phyloP scores from a whole-genome alignment of 139 green algal genomes.

The Micromonas pusilla region DNA sequence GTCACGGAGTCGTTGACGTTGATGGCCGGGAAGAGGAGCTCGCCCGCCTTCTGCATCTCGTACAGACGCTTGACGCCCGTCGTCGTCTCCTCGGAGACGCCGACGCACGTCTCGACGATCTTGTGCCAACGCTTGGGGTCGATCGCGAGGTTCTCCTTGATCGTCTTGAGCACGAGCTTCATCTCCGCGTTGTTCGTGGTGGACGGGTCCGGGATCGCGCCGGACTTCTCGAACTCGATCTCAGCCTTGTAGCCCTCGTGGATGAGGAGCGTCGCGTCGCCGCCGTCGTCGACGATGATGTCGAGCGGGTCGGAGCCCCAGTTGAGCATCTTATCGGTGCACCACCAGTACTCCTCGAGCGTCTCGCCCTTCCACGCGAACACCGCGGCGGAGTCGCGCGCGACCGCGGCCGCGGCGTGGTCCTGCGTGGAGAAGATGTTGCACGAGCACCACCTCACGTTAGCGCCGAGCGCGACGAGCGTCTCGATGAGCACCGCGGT shows the following conservation, averaged over 20 bases:
- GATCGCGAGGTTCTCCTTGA: constrained; percentile 70
- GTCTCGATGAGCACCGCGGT: constrained; percentile 99
- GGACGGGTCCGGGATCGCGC: constrained; percentile 81
- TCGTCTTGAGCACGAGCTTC: constrained; percentile 93
- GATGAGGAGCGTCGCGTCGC: constrained; percentile 97
- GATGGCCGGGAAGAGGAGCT: constrained; percentile 98
- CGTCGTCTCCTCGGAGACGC: constrained; percentile 98
- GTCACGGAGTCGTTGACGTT: constrained; percentile 99
- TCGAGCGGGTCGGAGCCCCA: constrained; percentile 80
- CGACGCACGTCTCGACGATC: constrained; percentile 74
- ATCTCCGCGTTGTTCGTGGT: constrained; percentile 97
- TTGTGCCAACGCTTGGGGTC: constrained; percentile 61
- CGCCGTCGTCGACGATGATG: constrained; percentile 97
- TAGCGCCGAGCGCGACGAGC: constrained; percentile 85
- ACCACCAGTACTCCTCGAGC: constrained; percentile 99
- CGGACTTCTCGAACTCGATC: constrained; percentile 78
- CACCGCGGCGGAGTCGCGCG: constrained; percentile 85
- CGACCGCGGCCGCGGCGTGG: constrained; percentile 94
- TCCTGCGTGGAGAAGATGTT: constrained; percentile 99
- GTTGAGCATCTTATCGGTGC: constrained; percentile 86
- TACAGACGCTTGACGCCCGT: constrained; percentile 99
- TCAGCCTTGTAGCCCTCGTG: constrained; percentile 97
- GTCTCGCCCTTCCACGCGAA: constrained; percentile 99
- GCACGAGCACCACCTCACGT: constrained; percentile 98
- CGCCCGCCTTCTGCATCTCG: constrained; percentile 84